These are phyloP conservation scores for Colletotrichum endophyticum DNA, from an alignment of 2,329 filamentous ascomycete species.

Conservation along the genomic window DNA sequence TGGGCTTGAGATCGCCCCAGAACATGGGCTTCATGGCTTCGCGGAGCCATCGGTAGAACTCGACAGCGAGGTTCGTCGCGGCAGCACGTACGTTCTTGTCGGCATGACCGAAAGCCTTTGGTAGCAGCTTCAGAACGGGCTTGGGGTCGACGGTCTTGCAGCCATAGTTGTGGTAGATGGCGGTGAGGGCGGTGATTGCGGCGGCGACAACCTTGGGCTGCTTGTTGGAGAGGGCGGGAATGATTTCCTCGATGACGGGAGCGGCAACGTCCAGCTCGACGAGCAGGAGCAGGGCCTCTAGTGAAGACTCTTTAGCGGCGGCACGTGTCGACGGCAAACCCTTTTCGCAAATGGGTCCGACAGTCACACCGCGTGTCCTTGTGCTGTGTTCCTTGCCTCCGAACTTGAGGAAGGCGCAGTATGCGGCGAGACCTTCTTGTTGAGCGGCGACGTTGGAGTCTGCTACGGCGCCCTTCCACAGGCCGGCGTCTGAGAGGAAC, in stretches of 20 bases:
- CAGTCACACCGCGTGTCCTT: constrained; percentile 76
- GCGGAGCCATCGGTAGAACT: constrained; percentile 95
- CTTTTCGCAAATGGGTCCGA: constrained; percentile 87
- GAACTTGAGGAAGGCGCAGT: constrained; percentile 92
- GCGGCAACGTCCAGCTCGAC: constrained; percentile 87
- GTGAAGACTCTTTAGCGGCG: constrained; percentile 83
- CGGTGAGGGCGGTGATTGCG: constrained; percentile 76
- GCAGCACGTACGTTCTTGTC: constrained; percentile 98
- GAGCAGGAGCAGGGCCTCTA: constrained; percentile 87
- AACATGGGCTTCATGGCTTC: constrained; percentile 99
- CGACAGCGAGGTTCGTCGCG: constrained; percentile 87
- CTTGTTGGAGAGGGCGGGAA: constrained; percentile 85
- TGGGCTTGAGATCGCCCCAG: constrained; percentile 93
- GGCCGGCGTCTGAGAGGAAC: constrained; percentile 80
- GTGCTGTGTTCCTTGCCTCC: constrained; percentile 80
- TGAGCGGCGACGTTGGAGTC: constrained; percentile 98
- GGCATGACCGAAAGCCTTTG: constrained; percentile 92
- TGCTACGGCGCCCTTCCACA: constrained; percentile 92
- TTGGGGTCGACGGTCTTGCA: constrained; percentile 95
- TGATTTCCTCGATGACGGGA: constrained; percentile 87
- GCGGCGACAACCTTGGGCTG: constrained; percentile 83
- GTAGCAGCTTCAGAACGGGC: constrained; percentile 83
- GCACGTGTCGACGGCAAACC: constrained; percentile 86
- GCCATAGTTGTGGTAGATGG: constrained; percentile 92
- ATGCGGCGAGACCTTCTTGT: constrained; percentile 85